Conservation (phyloP, 495 filamentous ascomycete genomes). For the Lophium mytilinum region DNA sequence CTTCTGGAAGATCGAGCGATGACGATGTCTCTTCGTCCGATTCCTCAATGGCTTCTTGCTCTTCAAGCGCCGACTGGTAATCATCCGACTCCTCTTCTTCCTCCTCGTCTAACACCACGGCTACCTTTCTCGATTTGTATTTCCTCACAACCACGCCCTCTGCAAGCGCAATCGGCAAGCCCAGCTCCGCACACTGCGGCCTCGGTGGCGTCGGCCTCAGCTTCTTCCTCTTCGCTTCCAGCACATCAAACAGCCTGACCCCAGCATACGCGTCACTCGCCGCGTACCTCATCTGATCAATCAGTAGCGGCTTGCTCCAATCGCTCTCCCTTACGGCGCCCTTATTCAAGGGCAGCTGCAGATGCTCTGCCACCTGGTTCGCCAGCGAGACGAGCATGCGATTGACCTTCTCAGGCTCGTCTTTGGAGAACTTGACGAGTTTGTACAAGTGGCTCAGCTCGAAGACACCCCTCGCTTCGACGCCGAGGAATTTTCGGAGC, state of each 20-base stretch:
- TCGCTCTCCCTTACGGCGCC: constrained; percentile 31
- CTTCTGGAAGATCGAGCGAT: background rate
- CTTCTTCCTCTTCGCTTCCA: constrained; percentile 30
- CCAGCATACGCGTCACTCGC: constrained; percentile 36
- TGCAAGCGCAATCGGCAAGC: background rate
- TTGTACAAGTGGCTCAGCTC: constrained; percentile 36
- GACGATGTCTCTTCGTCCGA: constrained; percentile 1
- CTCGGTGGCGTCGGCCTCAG: constrained; percentile 31
- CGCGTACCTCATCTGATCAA: constrained; percentile 30
- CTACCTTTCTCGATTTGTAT: background rate
- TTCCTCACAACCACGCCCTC: background rate
- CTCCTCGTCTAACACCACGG: constrained; percentile 5
- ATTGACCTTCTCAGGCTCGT: constrained; percentile 15
- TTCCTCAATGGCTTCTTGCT: constrained; percentile 6
- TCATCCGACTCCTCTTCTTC: constrained; percentile 19
- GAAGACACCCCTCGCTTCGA: constrained; percentile 24
- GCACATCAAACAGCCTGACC: constrained; percentile 29
- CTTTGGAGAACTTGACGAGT: constrained; percentile 26
- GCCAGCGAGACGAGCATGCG: constrained; percentile 25
- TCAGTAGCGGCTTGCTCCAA: constrained; percentile 26
- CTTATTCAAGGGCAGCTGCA: constrained; percentile 33
- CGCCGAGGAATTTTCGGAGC: constrained; percentile 25
- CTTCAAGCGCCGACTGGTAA: constrained; percentile 16
- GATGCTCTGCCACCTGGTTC: constrained; percentile 26
- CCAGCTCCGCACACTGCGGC: constrained; percentile 14